Conservation (phyloP, 306 rosid genomes). For the Fragaria iinumae region DNA sequence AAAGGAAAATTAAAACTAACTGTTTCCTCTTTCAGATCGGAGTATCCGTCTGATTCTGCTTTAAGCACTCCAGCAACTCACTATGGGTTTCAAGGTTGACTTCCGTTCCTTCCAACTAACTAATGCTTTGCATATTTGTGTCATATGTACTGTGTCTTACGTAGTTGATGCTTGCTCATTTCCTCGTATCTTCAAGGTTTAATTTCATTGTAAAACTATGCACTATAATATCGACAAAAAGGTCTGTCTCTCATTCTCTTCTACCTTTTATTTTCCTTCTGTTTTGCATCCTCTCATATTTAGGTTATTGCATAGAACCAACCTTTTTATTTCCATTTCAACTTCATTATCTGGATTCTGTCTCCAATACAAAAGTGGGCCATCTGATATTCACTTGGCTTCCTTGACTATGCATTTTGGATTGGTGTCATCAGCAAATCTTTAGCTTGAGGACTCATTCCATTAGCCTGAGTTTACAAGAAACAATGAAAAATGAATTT, state of each 20-base stretch:
- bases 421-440: neutral
- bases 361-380: neutral
- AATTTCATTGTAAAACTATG: neutral
- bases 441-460: neutral
- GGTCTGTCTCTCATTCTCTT: neutral
- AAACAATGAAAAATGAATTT: neutral
- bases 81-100: constrained; percentile 54
- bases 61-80: constrained; percentile 19
- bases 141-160: neutral
- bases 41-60: constrained; percentile 22
- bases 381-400: neutral
- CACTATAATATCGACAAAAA: neutral
- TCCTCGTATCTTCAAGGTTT: neutral
- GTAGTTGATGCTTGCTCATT: neutral
- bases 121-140: neutral
- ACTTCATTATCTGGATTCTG: neutral
- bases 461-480: neutral
- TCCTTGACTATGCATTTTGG: neutral
- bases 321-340: neutral
- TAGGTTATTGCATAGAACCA: neutral
- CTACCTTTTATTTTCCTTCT: neutral
- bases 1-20: too few species aligned
- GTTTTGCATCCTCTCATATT: neutral
- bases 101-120: neutral
- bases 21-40: constrained; percentile 39